Conservation (phyloP, 129 eudicot genomes). For the Centella asiatica region DNA sequence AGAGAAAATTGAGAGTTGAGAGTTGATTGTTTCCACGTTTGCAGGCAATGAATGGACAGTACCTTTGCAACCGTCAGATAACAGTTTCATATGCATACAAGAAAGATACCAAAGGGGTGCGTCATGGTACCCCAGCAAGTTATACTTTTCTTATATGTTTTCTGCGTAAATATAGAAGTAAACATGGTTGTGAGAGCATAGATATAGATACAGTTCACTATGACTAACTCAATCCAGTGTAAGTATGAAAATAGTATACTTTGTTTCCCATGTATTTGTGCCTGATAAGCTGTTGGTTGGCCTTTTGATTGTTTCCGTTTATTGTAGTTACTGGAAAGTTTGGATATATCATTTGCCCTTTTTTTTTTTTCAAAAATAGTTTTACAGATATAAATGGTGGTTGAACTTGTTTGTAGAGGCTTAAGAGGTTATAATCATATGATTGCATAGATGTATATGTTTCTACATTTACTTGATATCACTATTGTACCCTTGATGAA, state of each 20-base stretch:
- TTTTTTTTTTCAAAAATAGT: background rate
- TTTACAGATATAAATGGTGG: background rate
- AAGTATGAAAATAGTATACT: background rate
- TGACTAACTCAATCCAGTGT: too few relatives aligned
- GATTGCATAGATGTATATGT: background rate
- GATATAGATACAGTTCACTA: background rate
- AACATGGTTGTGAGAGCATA: background rate
- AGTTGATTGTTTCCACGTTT: conserved; percentile 1
- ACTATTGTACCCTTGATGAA: background rate
- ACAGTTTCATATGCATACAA: conserved; percentile 98
- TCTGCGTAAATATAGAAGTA: background rate
- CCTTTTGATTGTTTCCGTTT: background rate
- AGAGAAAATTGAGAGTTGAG: too few relatives aligned
- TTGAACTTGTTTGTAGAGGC: background rate
- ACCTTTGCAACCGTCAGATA: conserved; percentile 95
- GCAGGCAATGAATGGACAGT: conserved; percentile 98
- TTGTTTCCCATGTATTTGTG: background rate
- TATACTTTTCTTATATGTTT: conserved; percentile 12
- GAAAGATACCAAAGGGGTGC: conserved; percentile 98
- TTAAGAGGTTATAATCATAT: background rate
- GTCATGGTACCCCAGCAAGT: conserved; percentile 99
- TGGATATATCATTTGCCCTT: background rate
- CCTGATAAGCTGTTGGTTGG: background rate
- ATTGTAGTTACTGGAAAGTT: background rate
- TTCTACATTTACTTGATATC: background rate